A percentile compares a stretch with the other conserved stretches of the same genome.
Evolutionary conservation across 2,329 filamentous ascomycete genomes (phyloP).

Genomic region (Talaromyces marneffei): DNA sequence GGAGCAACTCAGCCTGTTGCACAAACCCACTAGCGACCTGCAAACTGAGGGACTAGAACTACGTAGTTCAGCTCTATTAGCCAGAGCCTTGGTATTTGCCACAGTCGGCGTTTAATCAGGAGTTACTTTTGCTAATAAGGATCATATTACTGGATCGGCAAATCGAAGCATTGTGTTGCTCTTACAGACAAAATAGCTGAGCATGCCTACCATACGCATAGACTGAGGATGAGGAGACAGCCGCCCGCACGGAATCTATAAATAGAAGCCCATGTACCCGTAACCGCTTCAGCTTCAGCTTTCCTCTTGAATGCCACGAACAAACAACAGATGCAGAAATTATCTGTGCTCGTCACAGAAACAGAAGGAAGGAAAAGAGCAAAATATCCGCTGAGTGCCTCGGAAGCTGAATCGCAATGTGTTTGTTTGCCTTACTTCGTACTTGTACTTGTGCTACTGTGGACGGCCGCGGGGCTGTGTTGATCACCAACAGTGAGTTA

Average conservation of each 20-base stretch:
- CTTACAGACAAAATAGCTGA: no score
- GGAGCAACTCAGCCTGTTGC: neutral
- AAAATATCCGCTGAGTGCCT: neutral
- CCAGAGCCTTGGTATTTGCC: neutral
- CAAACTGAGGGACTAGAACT: neutral
- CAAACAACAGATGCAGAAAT: neutral
- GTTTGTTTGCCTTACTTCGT: neutral
- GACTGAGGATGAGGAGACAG: neutral
- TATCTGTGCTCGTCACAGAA: neutral
- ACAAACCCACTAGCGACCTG: neutral
- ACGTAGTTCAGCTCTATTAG: neutral
- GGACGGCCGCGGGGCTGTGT: slow-evolving; percentile 1
- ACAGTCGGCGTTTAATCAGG: neutral
- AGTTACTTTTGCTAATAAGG: neutral
- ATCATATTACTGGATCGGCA: neutral
- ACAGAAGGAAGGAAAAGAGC: neutral
- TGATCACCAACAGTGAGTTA: neutral
- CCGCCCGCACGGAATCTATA: neutral
- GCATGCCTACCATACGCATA: no score
- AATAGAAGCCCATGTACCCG: neutral
- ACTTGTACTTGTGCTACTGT: neutral
- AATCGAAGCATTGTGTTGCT: neutral
- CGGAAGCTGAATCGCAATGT: neutral
- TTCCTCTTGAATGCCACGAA: neutral
- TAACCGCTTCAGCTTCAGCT: neutral